Evolutionary conservation across 2,329 filamentous ascomycete species (phyloP), one percentile per base, ranked within the genome.

Genomic region (Ophiostoma pallidulum): DNA sequence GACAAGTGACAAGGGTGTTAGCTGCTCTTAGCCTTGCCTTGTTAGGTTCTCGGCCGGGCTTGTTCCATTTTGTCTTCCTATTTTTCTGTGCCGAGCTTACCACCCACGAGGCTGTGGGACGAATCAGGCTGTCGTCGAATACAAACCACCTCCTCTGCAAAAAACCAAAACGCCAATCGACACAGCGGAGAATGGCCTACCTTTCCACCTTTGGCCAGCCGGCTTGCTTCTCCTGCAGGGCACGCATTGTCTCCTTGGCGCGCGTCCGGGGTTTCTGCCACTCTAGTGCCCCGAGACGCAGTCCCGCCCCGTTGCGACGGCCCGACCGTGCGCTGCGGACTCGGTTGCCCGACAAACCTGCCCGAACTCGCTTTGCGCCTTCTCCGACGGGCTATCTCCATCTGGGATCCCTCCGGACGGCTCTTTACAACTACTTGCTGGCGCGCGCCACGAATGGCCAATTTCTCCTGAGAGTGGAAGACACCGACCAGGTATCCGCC

Each of bases 341-440:
- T 0, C 33, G 20, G 14, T 40, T 55, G 12, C 75, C 79, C 24
- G 66, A 69, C 24, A 65, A 61, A 7, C 84, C 85, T 39, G 79
- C 79, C 50, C 74, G 87, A 62, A 87, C 92, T 16, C 82, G 92
- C 40, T 98, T 98, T 65, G 92, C 94, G 1, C 92, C 92, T 0
- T 97, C 92, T 2, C 92, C 92, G 0, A 98, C 92, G 0, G 92
- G 92, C 1, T 90, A 91, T 58, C 74, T 98, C 20, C 92, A 98
- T 65, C 72, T 98, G 12, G 92, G 92, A 4, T 95, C 90, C 0
- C 66, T 98, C 31, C 76, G 92, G 50, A 98, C 92, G 0, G 94
- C 94, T 0, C 67, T 98, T n/a, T 97, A 89, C 70, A 97, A 95
- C 60, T 96, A 91, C 56, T 70, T 98, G 4, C 74, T 94, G n/a